Evolutionary conservation across 139 green algal species (phyloP).

Genomic region (Monoraphidium neglectum): DNA sequence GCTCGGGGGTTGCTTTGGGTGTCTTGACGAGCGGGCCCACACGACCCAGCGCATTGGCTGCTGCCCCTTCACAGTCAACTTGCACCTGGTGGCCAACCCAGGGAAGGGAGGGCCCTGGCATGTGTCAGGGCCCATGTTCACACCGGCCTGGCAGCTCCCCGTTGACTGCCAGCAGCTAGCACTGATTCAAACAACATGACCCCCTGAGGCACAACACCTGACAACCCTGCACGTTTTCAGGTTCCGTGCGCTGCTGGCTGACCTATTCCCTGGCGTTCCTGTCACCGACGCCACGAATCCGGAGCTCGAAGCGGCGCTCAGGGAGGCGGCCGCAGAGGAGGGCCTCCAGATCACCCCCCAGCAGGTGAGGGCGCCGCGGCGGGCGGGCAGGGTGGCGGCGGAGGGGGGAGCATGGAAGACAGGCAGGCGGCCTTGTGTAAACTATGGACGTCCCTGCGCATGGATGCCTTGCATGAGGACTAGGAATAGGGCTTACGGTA

Average conservation of each 20-base stretch:
- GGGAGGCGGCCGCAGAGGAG: slow-evolving; percentile 34
- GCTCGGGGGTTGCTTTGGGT: background rate
- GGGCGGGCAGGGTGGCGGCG: background rate
- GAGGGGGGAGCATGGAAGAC: too few species aligned
- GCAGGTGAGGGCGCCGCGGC: slow-evolving; percentile 35
- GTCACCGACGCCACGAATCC: slow-evolving; percentile 47
- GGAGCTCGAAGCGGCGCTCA: slow-evolving; percentile 53
- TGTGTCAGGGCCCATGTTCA: too few species aligned
- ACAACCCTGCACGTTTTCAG: background rate
- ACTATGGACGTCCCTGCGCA: too few species aligned
- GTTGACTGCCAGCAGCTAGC: too few species aligned
- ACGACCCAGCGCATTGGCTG: background rate
- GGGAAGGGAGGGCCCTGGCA: too few species aligned
- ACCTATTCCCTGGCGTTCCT: slow-evolving; percentile 53
- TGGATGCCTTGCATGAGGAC: too few species aligned
- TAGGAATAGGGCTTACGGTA: too few species aligned
- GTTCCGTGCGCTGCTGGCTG: slow-evolving; percentile 48
- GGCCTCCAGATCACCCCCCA: slow-evolving; percentile 50
- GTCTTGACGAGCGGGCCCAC: background rate
- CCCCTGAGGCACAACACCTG: background rate
- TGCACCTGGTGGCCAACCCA: too few species aligned
- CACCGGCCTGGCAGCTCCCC: too few species aligned
- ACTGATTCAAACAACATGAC: background rate
- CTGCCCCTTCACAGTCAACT: background rate
- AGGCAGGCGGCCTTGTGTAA: too few species aligned